These are phyloP conservation scores for Calamus simplicifolius DNA, from an alignment of 176 grass and related monocot genomes.

Conservation along the genomic window DNA sequence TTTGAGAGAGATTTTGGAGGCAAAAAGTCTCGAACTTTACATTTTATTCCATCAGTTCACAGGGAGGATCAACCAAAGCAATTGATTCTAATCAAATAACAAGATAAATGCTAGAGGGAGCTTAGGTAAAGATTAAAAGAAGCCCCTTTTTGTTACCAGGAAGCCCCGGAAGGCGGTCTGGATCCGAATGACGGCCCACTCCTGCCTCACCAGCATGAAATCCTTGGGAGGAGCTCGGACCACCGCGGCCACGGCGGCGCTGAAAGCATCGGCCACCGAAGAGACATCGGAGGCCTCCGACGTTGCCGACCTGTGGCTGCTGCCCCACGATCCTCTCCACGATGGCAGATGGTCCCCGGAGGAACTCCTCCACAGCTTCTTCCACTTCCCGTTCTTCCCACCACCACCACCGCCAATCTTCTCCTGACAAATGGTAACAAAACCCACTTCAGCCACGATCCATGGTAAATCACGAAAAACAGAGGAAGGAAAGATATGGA, in stretches of 20 bases:
- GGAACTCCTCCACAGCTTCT: constrained; percentile 62
- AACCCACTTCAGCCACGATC: not conserved
- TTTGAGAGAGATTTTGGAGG: too few species aligned
- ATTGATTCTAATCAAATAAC: too few species aligned
- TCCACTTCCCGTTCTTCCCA: constrained; percentile 71
- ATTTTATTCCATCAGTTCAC: too few species aligned
- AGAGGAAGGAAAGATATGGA: not conserved
- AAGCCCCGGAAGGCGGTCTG: constrained; percentile 87
- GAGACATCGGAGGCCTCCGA: constrained; percentile 64
- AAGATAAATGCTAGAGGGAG: too few species aligned
- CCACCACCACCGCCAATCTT: not conserved
- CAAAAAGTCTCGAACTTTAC: too few species aligned
- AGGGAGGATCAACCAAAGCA: too few species aligned
- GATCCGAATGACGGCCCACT: constrained; percentile 86
- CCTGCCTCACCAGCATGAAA: constrained; percentile 77
- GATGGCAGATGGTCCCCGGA: constrained; percentile 46
- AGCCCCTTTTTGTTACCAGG: constrained; percentile 36
- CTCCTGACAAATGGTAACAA: not conserved
- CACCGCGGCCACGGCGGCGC: constrained; percentile 56
- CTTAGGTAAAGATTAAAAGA: not conserved
- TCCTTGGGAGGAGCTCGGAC: constrained; percentile 73
- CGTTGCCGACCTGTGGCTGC: constrained; percentile 29
- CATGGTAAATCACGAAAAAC: not conserved
- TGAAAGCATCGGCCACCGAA: constrained; percentile 46
- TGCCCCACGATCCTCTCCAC: constrained; percentile 31